Conservation (phyloP, 306 rosid species). For the Quercus bicolor region DNA sequence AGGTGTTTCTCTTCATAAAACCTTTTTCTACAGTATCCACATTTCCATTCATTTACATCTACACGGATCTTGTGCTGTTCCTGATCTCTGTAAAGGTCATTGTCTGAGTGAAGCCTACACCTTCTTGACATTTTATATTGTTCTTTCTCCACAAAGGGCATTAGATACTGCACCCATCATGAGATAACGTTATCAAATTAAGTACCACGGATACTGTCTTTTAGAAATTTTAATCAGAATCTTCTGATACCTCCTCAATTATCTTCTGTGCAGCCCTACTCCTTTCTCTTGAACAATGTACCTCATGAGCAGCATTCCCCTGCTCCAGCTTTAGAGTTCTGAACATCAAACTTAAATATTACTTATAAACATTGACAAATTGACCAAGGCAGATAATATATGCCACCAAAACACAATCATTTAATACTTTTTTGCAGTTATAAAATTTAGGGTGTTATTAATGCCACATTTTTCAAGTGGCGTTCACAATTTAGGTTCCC, state of each 20-base stretch:
- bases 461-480: background rate
- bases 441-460: background rate
- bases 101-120: constrained; percentile 50
- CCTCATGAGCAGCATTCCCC: constrained; percentile 28
- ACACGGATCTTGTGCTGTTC: constrained; percentile 43
- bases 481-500: background rate
- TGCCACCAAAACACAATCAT: background rate
- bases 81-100: constrained; percentile 54
- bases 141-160: constrained; percentile 54
- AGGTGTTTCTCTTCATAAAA: constrained; percentile 57
- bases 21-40: constrained; percentile 49
- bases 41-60: constrained; percentile 50
- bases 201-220: constrained; percentile 8
- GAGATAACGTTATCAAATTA: background rate
- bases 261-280: constrained; percentile 54
- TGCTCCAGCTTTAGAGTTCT: constrained; percentile 35
- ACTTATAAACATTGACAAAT: constrained; percentile 22
- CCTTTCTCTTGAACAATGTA: constrained; percentile 61
- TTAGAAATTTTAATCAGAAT: constrained; percentile 3
- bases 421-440: background rate
- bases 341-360: constrained; percentile 26
- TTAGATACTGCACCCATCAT: constrained; percentile 39
- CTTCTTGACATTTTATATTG: constrained; percentile 35
- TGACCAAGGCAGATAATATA: background rate
- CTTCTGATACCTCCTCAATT: constrained; percentile 46